Conservation (phyloP, 2,329 filamentous ascomycete species). For the Aphanoascus verrucosus region DNA sequence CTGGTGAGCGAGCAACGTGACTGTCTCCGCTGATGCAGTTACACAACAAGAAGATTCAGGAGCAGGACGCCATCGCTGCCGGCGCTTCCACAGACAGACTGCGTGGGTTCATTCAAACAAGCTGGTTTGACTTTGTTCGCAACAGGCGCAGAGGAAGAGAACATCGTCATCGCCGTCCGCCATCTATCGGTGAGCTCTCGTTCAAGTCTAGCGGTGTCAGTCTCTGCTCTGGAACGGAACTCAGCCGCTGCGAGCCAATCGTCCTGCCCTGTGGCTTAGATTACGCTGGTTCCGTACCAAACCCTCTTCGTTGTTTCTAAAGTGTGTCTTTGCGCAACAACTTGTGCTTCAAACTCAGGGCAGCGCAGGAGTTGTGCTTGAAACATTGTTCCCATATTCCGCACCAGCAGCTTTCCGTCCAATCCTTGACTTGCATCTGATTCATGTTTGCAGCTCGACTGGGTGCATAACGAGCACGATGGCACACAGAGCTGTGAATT, state of each 20-base stretch:
- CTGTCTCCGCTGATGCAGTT: not conserved
- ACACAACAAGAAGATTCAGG: not conserved
- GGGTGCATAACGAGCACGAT: not conserved
- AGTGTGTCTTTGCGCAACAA: not conserved
- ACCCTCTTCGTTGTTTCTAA: not conserved
- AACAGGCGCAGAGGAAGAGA: too few species aligned
- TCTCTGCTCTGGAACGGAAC: not conserved
- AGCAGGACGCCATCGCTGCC: too few species aligned
- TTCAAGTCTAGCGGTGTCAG: not conserved
- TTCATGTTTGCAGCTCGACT: too few species aligned
- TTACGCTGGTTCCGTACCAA: not conserved
- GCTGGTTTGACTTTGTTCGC: too few species aligned
- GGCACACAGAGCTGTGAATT: not conserved
- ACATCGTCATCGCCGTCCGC: too few species aligned
- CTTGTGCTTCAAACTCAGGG: not conserved
- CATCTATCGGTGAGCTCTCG: too few species aligned
- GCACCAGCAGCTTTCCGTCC: not conserved
- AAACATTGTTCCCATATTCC: not conserved
- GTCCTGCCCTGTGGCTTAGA: conserved; percentile 2
- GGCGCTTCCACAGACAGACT: too few species aligned
- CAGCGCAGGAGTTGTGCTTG: not conserved
- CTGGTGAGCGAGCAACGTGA: conserved; percentile 8
- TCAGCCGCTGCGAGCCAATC: not conserved
- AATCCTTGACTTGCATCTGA: not conserved
- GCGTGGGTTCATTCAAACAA: too few species aligned